Base-by-base conservation (phyloP, 2,329 filamentous ascomycete species). In the Cryphonectria nitschkei region DNA sequence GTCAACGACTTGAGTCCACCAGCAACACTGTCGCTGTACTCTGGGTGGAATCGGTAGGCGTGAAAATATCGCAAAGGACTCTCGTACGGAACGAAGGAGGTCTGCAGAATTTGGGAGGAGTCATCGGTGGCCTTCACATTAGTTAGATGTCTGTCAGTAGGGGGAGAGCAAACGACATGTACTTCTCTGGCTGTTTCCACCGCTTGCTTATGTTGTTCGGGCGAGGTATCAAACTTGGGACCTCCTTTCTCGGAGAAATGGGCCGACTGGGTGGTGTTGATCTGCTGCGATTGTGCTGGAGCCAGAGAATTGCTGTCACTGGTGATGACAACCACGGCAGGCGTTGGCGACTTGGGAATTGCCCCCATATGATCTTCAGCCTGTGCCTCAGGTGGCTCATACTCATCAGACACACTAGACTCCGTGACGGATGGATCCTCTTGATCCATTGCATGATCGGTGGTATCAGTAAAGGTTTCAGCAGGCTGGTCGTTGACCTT, bases 1-100 rank as follows among this genome's bases (percentile, higher is more conserved):
- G 95, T 98, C 84, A 97, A 86, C 74, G 96, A 98, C 78, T 92
- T 91, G 78, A 94, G 91, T 60, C 95, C 95, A 73, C 91, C 92
- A 69, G 88, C 79, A 70, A 97, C 90, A 70, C 88, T 84, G 65
- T 91, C 81, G 74, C 85, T 84, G 81, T 90, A 98, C 67, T 88
- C 85, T 43, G 93, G 93, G 78, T 98, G 95, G 79, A 95, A 98
- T 75, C 95, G 93, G 82, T 93, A 99, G 52, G 93, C 92, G 79
- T 90, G 93, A 81, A 98, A 98, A 75, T 88, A 88, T 75, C 88
- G 89, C 72, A 99, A 85, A 43, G 94, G 93, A 78, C 94, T 97
- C 78, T 92, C 86, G 81, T 99, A 99, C 2, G 94, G 90, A 46
- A 65, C 75, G 70, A 80, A 78, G 5, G 65, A 69, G 22, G 72